These are phyloP conservation scores for Trametes polyzona DNA, from an alignment of 1,284 basidiomycete genomes.

Conservation along the genomic window DNA sequence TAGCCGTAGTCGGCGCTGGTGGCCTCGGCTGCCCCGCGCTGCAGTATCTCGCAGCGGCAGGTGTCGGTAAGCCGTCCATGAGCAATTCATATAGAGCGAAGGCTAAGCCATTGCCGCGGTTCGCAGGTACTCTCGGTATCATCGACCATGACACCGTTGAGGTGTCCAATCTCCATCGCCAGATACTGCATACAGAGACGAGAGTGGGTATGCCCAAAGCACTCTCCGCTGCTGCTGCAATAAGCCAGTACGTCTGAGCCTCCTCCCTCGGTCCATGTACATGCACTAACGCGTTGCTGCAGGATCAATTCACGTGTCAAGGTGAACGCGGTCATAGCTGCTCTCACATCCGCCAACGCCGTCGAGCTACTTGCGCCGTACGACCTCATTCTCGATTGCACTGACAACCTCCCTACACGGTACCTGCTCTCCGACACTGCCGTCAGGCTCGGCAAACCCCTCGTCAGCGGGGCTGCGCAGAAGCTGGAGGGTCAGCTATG, in stretches of 20 bases:
- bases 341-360: conserved; percentile 68
- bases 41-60: conserved; percentile 91
- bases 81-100: neutral
- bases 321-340: conserved; percentile 55
- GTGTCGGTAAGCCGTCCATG: conserved; percentile 67
- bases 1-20: conserved; percentile 93
- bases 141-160: conserved; percentile 94
- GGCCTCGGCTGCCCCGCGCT: conserved; percentile 96
- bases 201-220: conserved; percentile 87
- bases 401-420: conserved; percentile 90
- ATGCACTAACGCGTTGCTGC: conserved; percentile 5
- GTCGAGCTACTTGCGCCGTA: conserved; percentile 60
- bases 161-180: conserved; percentile 91
- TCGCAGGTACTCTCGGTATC: conserved; percentile 78
- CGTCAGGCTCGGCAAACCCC: conserved; percentile 74
- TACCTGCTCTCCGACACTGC: conserved; percentile 94
- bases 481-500: conserved; percentile 91
- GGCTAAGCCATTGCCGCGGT: neutral
- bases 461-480: conserved; percentile 94
- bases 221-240: conserved; percentile 74
- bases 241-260: conserved; percentile 58
- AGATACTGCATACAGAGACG: conserved; percentile 86
- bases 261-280: neutral
- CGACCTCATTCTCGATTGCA: conserved; percentile 92
- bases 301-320: conserved; percentile 75